Evolutionary conservation across 345 rosid species (phyloP), one percentile per base, ranked within the genome.

Genomic region (Turritis glabra): DNA sequence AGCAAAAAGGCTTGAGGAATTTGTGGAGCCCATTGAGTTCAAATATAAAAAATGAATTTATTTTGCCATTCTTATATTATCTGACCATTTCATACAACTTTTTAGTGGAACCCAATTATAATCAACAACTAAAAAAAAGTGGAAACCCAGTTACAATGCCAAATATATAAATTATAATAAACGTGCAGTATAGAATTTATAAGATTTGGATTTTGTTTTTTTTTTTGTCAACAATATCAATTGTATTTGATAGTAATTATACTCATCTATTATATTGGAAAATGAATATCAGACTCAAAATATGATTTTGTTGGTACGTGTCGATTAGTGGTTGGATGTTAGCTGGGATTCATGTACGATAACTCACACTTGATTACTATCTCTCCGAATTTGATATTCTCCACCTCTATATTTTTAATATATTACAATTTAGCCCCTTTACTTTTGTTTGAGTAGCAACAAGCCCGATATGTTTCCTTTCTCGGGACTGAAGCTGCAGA

Each of bases 61-160:
- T 10, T 30, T 17, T 26, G 1, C n/a, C 30, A 11, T 63, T 53
- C 3, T 19, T 29, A 7, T 32, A n/a, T 33, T 55, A 47, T 26
- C 58, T 67, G 60, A 48, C 67, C 53, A 19, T 38, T 57, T 67
- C 67, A 26, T 18, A 62, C 19, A 40, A 64, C 9, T 27, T 10
- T 43, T 56, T 56, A 74, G 72, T 65, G 78, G 78, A 56, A 53
- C 64, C 77, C 71, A 64, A 29, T 53, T 56, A 67, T 40, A 8
- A n/a, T 53, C 32, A 52, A 10, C 18, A 69, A 19, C 18, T 3
- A 12, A 69, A 11, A 46, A 56, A 56, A 7, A 1, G 64, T 65
- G 72, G 72, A 33, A 33, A 75, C 74, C 68, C 62, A 59, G 43
- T 59, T 26, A 62, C 37, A 44, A 15, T 22, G n/a, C 21, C 54